Percentiles rank a stretch among this genome's conserved stretches.
Evolutionary conservation across 805 yeast species (phyloP).

Genomic region (Groenewaldozyma salmanticensis): DNA sequence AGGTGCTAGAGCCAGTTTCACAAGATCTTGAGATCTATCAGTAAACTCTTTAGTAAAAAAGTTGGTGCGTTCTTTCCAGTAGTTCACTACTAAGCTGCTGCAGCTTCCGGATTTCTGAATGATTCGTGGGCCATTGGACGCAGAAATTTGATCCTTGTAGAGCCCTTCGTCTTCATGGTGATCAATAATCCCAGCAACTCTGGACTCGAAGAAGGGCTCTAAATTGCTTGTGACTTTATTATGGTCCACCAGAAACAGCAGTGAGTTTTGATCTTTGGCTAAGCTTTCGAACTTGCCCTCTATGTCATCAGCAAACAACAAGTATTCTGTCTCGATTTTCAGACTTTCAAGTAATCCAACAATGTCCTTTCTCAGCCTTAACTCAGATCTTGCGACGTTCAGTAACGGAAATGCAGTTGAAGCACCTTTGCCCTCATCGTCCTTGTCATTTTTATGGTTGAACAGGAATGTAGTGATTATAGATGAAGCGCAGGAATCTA

Average conservation of each 20-base stretch:
- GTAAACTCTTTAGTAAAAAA: slow-evolving; percentile 6
- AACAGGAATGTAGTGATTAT: slow-evolving; percentile 59
- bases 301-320: slow-evolving; percentile 65
- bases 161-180: slow-evolving; percentile 72
- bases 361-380: slow-evolving; percentile 64
- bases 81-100: slow-evolving; percentile 61
- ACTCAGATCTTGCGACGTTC: slow-evolving; percentile 59
- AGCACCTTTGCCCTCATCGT: slow-evolving; percentile 16
- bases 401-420: slow-evolving; percentile 54
- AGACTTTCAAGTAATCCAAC: slow-evolving; percentile 39
- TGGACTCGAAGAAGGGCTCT: slow-evolving; percentile 33
- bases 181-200: slow-evolving; percentile 60
- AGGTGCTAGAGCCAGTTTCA: slow-evolving; percentile 52
- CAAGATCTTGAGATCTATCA: slow-evolving; percentile 23
- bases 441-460: slow-evolving; percentile 16
- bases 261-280: slow-evolving; percentile 17
- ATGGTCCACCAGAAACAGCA: slow-evolving; percentile 72
- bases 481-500: slow-evolving; percentile 80
- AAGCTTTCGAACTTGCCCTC: too few species aligned
- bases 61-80: slow-evolving; percentile 31
- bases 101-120: slow-evolving; percentile 67
- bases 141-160: slow-evolving; percentile 32
- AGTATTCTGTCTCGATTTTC: slow-evolving; percentile 36
- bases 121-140: slow-evolving; percentile 42
- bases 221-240: slow-evolving; percentile 50